Base-by-base conservation (phyloP, 208 protist species). In the Crithidia fasciculata region DNA sequence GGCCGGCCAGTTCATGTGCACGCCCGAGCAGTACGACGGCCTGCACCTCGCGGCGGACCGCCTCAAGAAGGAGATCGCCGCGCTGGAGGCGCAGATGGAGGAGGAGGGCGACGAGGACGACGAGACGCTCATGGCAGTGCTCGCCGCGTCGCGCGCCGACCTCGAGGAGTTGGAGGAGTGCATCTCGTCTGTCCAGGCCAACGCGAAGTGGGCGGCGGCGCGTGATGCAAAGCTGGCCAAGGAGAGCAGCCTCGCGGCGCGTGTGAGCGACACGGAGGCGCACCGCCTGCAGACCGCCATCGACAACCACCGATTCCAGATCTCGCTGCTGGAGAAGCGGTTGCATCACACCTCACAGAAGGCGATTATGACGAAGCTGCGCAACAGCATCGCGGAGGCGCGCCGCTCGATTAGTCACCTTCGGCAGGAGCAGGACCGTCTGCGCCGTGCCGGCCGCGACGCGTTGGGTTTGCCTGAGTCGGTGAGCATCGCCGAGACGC, bases 51-150 rank as follows among this genome's bases (percentile, higher is more conserved):
- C 85, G 12, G 90, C 90, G 18, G 69, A 81, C 37, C 90, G 92
- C n/a, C 82, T 97, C 36, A 90, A 90, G 16, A 80, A 80, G 44
- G 92, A 97, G 74, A 94, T 97, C 57, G 78, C 80, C 10, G 78
- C 85, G 12, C 81, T 97, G 52, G 92, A 97, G 82, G 57, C 73
- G 28, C 90, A 97, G 72, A 97, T 97, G 92, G 91, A 96, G 80
- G 68, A 74, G 28, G 91, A 76, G 53, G 90, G 85, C 56, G 87
- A 92, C 58, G 92, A 97, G 76, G 89, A 97, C 70, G 92, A 97
- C 62, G 90, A 94, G 81, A 97, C 92, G n/a, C 83, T 97, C n/a
- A 97, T 97, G 92, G 81, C 90, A n/a, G 92, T 95, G 8, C 82
- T 97, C n/a, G 92, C 92, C 28, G 85, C 76, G 15, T 97, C 90